Evolutionary conservation across 2,329 filamentous ascomycete genomes (phyloP), one percentile per base, ranked within the genome.

Genomic region (Botrytis porri): DNA sequence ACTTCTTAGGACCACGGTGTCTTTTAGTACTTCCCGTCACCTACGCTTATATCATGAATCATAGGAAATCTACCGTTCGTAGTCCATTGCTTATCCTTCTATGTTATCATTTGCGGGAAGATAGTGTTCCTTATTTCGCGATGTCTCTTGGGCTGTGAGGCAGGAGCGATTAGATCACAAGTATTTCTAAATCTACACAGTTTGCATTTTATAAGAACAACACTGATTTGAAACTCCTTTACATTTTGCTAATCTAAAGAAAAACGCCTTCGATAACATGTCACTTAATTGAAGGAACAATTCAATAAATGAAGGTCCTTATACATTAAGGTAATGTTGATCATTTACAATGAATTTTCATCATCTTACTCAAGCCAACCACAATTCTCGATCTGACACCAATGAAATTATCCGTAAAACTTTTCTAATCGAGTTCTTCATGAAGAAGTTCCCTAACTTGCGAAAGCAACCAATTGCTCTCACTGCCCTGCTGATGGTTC

Each of bases 91-190:
- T n/a, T 6, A 12, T n/a, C 3, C 10, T 51, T 51, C 4, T 4
- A n/a, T 0, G 0, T 0, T 51, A 0, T 51, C 4, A 5, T n/a
- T n/a, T 51, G 10, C 0, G 22, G 48, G 48, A 51, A 51, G 22
- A 25, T 4, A 6, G 12, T 0, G 1, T 51, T 51, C 25, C 1
- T 51, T 51, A 4, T 25, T 12, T 12, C 6, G 22, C 0, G 4
- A 14, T 14, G 0, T 25, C 4, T 25, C 5, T 22, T 48, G 22
- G 9, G 6, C 14, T 25, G 22, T 12, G 10, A 1, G 10, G 22
- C 1, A 51, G 22, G 4, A 51, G 48, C 10, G 22, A n/a, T 51
- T 4, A 0, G n/a, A 51, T 51, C 48, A 51, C 1, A 14, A 51
- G 45, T 5, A 25, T 5, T 25, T 9, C 45, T 0, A 5, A 51